Evolutionary conservation across 2,329 filamentous ascomycete species (phyloP), one percentile per base, ranked within the genome.

Genomic region (Ascochyta fabae): DNA sequence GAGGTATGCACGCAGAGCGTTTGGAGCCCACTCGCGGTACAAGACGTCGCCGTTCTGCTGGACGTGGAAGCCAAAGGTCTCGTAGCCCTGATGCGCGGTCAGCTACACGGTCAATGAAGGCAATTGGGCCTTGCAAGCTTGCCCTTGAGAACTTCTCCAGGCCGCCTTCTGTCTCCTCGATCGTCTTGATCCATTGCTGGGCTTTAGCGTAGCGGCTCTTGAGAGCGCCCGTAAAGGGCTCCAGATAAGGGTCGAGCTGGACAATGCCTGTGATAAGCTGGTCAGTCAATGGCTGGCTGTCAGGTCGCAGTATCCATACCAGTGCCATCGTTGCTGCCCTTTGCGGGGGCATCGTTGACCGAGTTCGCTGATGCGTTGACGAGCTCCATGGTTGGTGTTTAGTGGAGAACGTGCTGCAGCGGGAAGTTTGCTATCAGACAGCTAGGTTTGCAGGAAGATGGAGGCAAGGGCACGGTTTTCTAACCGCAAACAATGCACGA

Each of bases 1-100:
- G 48, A 99, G 84, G 73, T 88, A 92, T 45, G 95, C 95, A 70
- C 90, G 83, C 36, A 86, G 81, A 49, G 92, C 94, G 80, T 92
- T 96, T 24, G 95, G 93, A 1, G 95, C 95, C 95, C 95, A 99
- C 83, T 99, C 95, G 66, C 92, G 86, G 77, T 99, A 99, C 54
- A 84, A 82, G 64, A 99, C 92, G 75, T 93, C 92, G 75, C 91
- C 91, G 69, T 96, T 87, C 49, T 86, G 80, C 71, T 88, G 84
- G 57, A 95, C 88, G 65, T 91, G 92, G 77, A 99, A 86, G 52
- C 95, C 95, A 71, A 90, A 96, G 60, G 84, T 88, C 71, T 98
- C 92, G 60, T 86, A 89, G 40, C 95, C 94, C 91, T 96, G 63
- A 19, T 42, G 31, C n/a, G 48, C 34, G 35, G 45, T 72, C 49